These are phyloP conservation scores for Solanum chmielewskii DNA, from an alignment of 257 asterid genomes.

Conservation along the genomic window DNA sequence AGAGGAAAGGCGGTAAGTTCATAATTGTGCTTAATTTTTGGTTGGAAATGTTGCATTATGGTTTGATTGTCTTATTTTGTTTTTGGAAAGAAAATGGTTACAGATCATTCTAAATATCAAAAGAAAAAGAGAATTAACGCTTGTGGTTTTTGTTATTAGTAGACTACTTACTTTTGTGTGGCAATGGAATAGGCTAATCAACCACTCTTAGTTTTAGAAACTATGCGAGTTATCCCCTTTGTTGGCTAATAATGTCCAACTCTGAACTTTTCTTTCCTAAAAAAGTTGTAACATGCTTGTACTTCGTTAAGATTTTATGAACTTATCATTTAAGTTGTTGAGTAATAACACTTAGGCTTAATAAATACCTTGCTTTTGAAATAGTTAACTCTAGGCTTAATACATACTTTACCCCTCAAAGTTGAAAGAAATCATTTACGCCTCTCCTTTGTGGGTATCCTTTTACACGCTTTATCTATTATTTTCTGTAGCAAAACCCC, in stretches of 20 bases:
- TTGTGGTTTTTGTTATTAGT: not conserved
- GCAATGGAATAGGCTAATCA: not conserved
- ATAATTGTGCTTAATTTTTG: not conserved
- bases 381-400: not conserved
- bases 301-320: not conserved
- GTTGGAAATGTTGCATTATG: not conserved
- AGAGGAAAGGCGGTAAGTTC: not conserved
- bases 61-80: not conserved
- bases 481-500: not conserved
- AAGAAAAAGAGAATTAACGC: not conserved
- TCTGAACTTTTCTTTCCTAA: not conserved
- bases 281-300: not conserved
- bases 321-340: not conserved
- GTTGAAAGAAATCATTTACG: not conserved
- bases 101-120: not conserved
- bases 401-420: not conserved
- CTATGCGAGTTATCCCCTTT: not conserved
- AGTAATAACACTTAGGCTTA: not conserved
- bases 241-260: not conserved
- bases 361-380: not conserved
- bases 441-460: not conserved
- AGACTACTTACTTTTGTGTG: not conserved
- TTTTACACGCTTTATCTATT: not conserved
- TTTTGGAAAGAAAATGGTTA: not conserved
- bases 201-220: not conserved